A percentile compares a stretch with the other conserved stretches of the same genome.
phyloP scores from a whole-genome alignment of 441 rosid species.

The Geranium incanum region DNA sequence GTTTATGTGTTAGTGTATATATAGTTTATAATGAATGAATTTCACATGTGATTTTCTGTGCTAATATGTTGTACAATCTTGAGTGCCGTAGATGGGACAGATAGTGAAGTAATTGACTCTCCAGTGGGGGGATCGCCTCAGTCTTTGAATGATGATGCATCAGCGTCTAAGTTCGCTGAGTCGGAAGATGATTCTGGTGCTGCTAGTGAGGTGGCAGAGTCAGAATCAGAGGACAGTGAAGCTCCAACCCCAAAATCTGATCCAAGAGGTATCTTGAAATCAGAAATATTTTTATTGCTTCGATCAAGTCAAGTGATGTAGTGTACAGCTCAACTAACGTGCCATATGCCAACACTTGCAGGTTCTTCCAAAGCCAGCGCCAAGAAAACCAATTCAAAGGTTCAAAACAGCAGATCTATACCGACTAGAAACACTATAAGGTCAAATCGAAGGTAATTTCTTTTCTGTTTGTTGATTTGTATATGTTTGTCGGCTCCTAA shows the following conservation, averaged over 20 bases:
- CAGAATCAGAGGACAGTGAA: constrained; percentile 32
- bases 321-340: too few species aligned
- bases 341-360: too few species aligned
- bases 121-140: constrained; percentile 30
- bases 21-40: too few species aligned
- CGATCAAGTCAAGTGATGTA: too few species aligned
- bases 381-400: too few species aligned
- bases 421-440: too few species aligned
- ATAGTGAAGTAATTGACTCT: constrained; percentile 48
- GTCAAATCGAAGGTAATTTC: too few species aligned
- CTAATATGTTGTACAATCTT: too few species aligned
- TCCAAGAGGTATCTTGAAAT: constrained; percentile 28
- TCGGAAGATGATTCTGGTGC: constrained; percentile 32
- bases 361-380: too few species aligned
- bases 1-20: background rate
- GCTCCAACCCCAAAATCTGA: constrained; percentile 26
- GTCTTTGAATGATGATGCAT: constrained; percentile 19
- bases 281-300: background rate
- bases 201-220: constrained; percentile 28
- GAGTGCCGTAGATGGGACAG: constrained; percentile 26
- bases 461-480: too few species aligned
- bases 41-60: background rate
- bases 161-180: constrained; percentile 19
- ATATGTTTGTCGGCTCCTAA: too few species aligned
- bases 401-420: too few species aligned